Percentiles rank a stretch among this genome's conserved stretches.
Evolutionary conservation across 2,329 filamentous ascomycete species (phyloP).

Genomic region (Microcera coccophila): DNA sequence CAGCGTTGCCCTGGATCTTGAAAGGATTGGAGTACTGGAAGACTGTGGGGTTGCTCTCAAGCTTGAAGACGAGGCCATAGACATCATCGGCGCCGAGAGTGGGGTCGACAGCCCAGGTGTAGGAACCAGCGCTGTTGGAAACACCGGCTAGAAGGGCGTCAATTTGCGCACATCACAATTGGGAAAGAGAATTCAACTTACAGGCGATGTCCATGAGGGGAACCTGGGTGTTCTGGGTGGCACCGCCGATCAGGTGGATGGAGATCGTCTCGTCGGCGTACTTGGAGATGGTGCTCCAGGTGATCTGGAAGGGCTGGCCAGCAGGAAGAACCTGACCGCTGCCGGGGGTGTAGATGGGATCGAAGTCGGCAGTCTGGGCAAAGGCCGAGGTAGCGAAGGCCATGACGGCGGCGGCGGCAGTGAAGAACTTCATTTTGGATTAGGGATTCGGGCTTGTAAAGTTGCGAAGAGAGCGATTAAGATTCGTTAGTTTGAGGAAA

Average conservation of each 20-base stretch:
- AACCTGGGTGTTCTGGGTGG: conserved; percentile 39
- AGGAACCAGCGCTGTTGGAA: conserved; percentile 42
- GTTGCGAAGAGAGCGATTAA: conserved; percentile 22
- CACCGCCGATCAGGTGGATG: conserved; percentile 54
- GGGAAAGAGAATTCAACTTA: conserved; percentile 38
- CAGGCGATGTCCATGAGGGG: conserved; percentile 44
- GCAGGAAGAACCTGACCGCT: conserved; percentile 43
- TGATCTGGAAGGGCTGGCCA: conserved; percentile 48
- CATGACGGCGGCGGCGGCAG: conserved; percentile 46
- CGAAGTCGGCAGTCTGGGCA: conserved; percentile 55
- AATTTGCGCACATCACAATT: background rate
- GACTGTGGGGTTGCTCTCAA: conserved; percentile 43
- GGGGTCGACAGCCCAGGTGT: conserved; percentile 48
- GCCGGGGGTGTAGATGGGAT: conserved; percentile 48
- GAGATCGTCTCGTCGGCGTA: conserved; percentile 44
- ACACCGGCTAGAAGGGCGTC: conserved; percentile 40
- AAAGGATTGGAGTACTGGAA: conserved; percentile 65
- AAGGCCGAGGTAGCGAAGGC: conserved; percentile 49
- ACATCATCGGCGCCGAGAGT: conserved; percentile 42
- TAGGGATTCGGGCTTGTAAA: conserved; percentile 15
- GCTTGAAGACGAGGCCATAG: conserved; percentile 56
- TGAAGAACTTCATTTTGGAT: conserved; percentile 53
- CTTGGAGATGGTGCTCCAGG: conserved; percentile 44
- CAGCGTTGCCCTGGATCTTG: conserved; percentile 40
- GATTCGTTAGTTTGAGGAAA: no score